Conservation (phyloP, 2,329 filamentous ascomycete species). For the Ophiostoma ips region DNA sequence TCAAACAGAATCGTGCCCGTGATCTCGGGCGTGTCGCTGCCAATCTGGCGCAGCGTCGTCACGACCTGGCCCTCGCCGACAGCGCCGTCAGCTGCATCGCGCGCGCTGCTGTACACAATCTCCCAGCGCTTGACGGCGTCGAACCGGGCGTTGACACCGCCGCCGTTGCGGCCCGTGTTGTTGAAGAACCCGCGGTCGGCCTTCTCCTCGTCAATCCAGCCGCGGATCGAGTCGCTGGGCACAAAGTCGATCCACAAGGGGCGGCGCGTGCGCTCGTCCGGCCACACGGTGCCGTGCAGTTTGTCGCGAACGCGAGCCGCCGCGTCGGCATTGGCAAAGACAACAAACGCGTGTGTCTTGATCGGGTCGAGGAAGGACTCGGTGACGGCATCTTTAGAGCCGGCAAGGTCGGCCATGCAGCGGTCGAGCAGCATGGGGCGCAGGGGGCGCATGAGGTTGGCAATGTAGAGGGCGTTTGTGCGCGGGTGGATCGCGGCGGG, state of each 20-base stretch:
- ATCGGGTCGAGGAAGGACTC: slow-evolving; percentile 72
- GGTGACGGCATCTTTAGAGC: slow-evolving; percentile 34
- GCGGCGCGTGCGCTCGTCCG: slow-evolving; percentile 72
- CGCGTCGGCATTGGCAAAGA: slow-evolving; percentile 53
- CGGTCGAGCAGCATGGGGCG: slow-evolving; percentile 51
- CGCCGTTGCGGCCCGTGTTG: slow-evolving; percentile 16
- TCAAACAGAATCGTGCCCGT: slow-evolving; percentile 2
- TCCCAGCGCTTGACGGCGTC: slow-evolving; percentile 45
- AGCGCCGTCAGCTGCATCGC: slow-evolving; percentile 32
- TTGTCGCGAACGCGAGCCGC: slow-evolving; percentile 64
- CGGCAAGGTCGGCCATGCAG: slow-evolving; percentile 56
- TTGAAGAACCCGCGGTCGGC: slow-evolving; percentile 18
- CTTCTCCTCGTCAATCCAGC: slow-evolving; percentile 63
- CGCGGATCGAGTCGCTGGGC: slow-evolving; percentile 55
- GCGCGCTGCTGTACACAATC: slow-evolving; percentile 51
- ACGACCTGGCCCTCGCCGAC: slow-evolving; percentile 37
- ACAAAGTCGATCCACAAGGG: slow-evolving; percentile 82
- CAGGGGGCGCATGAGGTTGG: slow-evolving; percentile 78
- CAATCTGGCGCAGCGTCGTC: slow-evolving; percentile 40
- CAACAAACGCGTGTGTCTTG: slow-evolving; percentile 73
- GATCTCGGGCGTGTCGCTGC: slow-evolving; percentile 6
- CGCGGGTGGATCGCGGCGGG: slow-evolving; percentile 53
- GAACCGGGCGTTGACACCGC: slow-evolving; percentile 14
- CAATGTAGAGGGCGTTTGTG: slow-evolving; percentile 73
- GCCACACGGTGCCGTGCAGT: slow-evolving; percentile 72